phyloP scores from a whole-genome alignment of 2,329 filamentous ascomycete species.

The Aspergillus versicolor region DNA sequence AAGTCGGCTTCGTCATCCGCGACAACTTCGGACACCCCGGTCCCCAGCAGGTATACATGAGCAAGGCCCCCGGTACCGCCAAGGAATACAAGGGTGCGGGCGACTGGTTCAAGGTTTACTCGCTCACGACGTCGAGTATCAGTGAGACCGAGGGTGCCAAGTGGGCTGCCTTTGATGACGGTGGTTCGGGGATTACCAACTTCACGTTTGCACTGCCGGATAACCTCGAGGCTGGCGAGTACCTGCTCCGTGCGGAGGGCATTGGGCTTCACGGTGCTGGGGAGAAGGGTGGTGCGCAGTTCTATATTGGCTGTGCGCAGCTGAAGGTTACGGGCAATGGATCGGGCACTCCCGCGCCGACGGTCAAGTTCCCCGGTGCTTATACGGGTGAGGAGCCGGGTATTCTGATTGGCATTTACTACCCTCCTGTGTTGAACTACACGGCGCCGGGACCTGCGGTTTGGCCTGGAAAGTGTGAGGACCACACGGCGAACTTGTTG shows the following conservation, averaged over 20 bases:
- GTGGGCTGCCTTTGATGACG: too few relatives aligned
- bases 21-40: conserved; percentile 5
- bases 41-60: conserved; percentile 4
- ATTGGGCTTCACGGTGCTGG: conserved; percentile 4
- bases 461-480: background rate
- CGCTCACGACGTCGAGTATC: too few relatives aligned
- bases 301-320: conserved; percentile 10
- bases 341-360: background rate
- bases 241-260: conserved; percentile 7
- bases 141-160: too few relatives aligned
- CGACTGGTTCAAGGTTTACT: too few relatives aligned
- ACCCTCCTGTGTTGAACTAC: background rate
- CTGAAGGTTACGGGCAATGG: conserved; percentile 4
- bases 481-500: too few relatives aligned
- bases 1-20: conserved; percentile 7
- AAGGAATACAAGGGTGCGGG: too few relatives aligned
- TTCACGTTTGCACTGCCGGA: conserved; percentile 5
- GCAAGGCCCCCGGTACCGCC: conserved; percentile 1
- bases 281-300: conserved; percentile 2
- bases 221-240: conserved; percentile 1
- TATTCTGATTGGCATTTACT: background rate
- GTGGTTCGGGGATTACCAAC: too few relatives aligned
- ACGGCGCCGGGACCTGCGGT: conserved; percentile 7
- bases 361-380: background rate
- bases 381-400: too few relatives aligned